Evolutionary conservation across 148 eudicot species (phyloP).

Genomic region (Amaranthus cruentus): DNA sequence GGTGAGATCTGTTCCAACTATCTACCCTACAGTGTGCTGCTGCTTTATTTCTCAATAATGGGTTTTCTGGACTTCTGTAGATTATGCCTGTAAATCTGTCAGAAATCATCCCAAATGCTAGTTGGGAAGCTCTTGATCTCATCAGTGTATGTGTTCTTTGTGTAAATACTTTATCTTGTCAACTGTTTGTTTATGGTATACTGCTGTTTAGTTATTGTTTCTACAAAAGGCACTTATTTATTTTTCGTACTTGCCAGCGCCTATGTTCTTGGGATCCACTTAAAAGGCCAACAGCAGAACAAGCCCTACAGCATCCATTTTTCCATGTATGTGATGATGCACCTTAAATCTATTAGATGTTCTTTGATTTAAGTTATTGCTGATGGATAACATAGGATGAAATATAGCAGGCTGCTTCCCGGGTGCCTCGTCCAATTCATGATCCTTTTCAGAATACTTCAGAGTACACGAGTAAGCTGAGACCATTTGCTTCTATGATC

Average conservation of each 20-base stretch:
- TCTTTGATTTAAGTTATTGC: background rate
- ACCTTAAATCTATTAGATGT: conserved; percentile 9
- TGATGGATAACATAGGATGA: conserved; percentile 22
- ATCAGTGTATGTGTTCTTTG: conserved; percentile 52
- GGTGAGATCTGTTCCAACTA: conserved; percentile 35
- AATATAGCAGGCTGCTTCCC: conserved; percentile 40
- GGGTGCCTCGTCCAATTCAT: conserved; percentile 57
- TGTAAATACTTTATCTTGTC: conserved; percentile 1
- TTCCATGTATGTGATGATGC: conserved; percentile 51
- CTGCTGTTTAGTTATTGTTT: conserved; percentile 3
- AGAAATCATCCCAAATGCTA: conserved; percentile 67
- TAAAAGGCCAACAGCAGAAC: conserved; percentile 87
- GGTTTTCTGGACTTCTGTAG: conserved; percentile 32
- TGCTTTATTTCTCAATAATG: background rate
- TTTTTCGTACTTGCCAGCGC: conserved; percentile 34
- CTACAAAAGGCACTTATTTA: conserved; percentile 8
- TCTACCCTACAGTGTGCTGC: background rate
- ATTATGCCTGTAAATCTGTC: conserved; percentile 60
- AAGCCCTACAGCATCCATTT: conserved; percentile 76
- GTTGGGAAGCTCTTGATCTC: conserved; percentile 80
- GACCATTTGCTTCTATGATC: background rate
- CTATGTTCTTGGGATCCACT: conserved; percentile 90
- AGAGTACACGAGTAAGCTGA: conserved; percentile 40
- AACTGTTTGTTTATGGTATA: background rate
- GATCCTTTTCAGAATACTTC: conserved; percentile 52